These are phyloP conservation scores for Lunasporangiospora selenospora DNA, from an alignment of 192 early-diverging fungal species.

Conservation along the genomic window DNA sequence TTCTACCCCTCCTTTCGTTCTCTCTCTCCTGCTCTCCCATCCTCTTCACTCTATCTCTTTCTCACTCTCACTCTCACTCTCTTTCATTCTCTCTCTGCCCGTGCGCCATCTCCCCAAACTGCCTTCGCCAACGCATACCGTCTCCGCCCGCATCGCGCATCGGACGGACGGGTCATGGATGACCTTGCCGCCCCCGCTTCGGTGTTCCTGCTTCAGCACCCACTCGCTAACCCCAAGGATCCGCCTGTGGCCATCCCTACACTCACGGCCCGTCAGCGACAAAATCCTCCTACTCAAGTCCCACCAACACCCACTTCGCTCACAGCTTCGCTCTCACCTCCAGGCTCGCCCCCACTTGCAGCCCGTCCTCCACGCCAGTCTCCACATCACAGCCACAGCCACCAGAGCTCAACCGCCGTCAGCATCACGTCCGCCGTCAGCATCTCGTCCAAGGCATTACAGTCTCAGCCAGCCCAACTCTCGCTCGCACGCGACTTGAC, in stretches of 20 bases:
- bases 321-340: slow-evolving; percentile 23
- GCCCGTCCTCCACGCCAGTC: background rate
- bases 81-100: background rate
- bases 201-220: slow-evolving; percentile 41
- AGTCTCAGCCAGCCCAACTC: slow-evolving; percentile 9
- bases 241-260: slow-evolving; percentile 39
- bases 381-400: background rate
- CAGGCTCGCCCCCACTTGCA: slow-evolving; percentile 23
- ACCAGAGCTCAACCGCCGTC: background rate
- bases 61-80: background rate
- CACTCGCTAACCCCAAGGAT: slow-evolving; percentile 41
- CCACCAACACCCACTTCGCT: slow-evolving; percentile 32
- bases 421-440: slow-evolving; percentile 1
- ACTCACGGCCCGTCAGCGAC: slow-evolving; percentile 26
- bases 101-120: background rate
- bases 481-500: slow-evolving; percentile 37
- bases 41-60: background rate
- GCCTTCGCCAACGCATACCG: background rate
- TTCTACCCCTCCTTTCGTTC: slow-evolving; percentile 3
- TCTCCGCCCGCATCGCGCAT: background rate
- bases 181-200: slow-evolving; percentile 4
- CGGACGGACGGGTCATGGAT: slow-evolving; percentile 16
- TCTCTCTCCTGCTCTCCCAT: background rate
- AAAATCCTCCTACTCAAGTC: slow-evolving; percentile 13
- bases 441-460: slow-evolving; percentile 20